These are phyloP conservation scores for Pseudoperonospora humuli DNA, from an alignment of 352 stramenopile species.

Conservation along the genomic window DNA sequence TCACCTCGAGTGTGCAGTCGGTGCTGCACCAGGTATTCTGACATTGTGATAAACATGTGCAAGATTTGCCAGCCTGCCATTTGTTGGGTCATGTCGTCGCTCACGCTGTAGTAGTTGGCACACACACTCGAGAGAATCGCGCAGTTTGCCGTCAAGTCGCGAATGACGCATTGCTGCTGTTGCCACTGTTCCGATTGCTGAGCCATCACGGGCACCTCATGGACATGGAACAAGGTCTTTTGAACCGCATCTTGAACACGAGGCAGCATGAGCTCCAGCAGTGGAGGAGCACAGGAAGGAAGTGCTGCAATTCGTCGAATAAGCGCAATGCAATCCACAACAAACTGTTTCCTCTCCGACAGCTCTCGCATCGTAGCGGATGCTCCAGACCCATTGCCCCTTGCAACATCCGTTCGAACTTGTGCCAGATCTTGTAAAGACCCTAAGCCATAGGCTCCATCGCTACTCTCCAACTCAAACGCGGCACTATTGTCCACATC, in stretches of 20 bases:
- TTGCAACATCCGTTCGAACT: slow-evolving; percentile 36
- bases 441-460: slow-evolving; percentile 33
- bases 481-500: slow-evolving; percentile 26
- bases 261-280: slow-evolving; percentile 45
- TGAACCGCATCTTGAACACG: slow-evolving; percentile 34
- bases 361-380: slow-evolving; percentile 35
- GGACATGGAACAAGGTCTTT: slow-evolving; percentile 39
- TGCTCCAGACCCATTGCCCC: slow-evolving; percentile 21
- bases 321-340: slow-evolving; percentile 64
- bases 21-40: slow-evolving; percentile 54
- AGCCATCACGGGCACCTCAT: slow-evolving; percentile 34
- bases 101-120: slow-evolving; percentile 51
- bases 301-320: slow-evolving; percentile 64
- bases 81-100: slow-evolving; percentile 42
- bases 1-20: slow-evolving; percentile 47
- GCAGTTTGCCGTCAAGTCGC: slow-evolving; percentile 50
- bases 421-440: slow-evolving; percentile 71
- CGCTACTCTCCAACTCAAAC: slow-evolving; percentile 32
- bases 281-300: slow-evolving; percentile 38
- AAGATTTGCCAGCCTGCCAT: slow-evolving; percentile 62
- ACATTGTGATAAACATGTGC: slow-evolving; percentile 50
- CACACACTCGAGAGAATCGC: slow-evolving; percentile 55
- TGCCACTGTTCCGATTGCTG: slow-evolving; percentile 39
- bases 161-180: slow-evolving; percentile 40
- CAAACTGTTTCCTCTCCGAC: slow-evolving; percentile 61